phyloP scores from a whole-genome alignment of 2,329 filamentous ascomycete species.

The Neoscytalidium dimidiatum region DNA sequence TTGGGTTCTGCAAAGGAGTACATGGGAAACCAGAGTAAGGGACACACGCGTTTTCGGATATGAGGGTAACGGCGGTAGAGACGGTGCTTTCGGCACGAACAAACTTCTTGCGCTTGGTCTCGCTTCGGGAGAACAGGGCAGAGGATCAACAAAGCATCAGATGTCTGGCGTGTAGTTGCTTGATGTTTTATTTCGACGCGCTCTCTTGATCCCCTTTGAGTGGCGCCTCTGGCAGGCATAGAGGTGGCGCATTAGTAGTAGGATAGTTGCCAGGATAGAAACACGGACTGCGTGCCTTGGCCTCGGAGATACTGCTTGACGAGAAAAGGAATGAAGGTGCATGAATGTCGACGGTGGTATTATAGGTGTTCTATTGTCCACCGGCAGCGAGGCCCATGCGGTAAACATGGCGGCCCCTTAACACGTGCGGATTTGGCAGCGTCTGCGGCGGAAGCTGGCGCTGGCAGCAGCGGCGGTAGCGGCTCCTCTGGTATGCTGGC shows the following conservation, averaged over 20 bases:
- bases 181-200: neutral
- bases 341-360: neutral
- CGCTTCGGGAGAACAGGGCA: neutral
- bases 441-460: neutral
- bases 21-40: neutral
- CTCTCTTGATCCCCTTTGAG: neutral
- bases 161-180: neutral
- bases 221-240: constrained; percentile 13
- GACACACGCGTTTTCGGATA: constrained; percentile 12
- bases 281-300: constrained; percentile 10
- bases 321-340: neutral
- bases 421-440: too few relatives aligned
- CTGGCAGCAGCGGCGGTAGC: neutral
- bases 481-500: neutral
- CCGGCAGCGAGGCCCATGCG: too few relatives aligned
- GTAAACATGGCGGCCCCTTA: too few relatives aligned
- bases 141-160: constrained; percentile 2
- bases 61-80: constrained; percentile 16
- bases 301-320: neutral
- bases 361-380: neutral
- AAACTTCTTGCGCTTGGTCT: neutral
- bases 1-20: neutral
- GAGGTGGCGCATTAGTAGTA: constrained; percentile 7
- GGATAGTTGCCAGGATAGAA: constrained; percentile 18
- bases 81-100: neutral